These are phyloP conservation scores for Hypomontagnella submonticulosa DNA, from an alignment of 495 filamentous ascomycete genomes.

Conservation along the genomic window DNA sequence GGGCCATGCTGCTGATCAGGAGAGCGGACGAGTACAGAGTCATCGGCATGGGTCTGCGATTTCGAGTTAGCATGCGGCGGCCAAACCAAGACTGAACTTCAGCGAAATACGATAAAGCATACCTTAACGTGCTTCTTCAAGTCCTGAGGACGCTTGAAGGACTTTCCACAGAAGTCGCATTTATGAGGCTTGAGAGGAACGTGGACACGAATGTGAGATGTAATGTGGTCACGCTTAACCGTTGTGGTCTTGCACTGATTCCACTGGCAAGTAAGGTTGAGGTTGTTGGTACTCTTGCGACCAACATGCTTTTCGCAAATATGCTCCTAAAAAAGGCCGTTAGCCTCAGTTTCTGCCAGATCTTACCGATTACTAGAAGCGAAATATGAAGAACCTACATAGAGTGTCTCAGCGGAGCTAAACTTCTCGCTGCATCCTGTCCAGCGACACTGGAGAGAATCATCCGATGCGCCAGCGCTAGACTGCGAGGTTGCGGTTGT, in stretches of 20 bases:
- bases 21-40: slow-evolving; percentile 86
- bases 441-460: slow-evolving; percentile 87
- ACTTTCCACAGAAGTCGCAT: slow-evolving; percentile 98
- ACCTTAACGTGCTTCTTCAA: slow-evolving; percentile 98
- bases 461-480: slow-evolving; percentile 53
- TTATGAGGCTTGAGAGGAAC: slow-evolving; percentile 98
- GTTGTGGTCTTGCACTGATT: slow-evolving; percentile 94
- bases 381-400: slow-evolving; percentile 79
- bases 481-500: slow-evolving; percentile 54
- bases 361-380: slow-evolving; percentile 4
- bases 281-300: slow-evolving; percentile 98
- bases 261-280: slow-evolving; percentile 98
- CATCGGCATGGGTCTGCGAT: slow-evolving; percentile 89
- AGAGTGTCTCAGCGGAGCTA: slow-evolving; percentile 82
- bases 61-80: slow-evolving; percentile 8
- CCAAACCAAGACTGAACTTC: background rate
- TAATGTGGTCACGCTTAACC: slow-evolving; percentile 99
- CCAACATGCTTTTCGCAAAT: slow-evolving; percentile 99
- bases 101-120: slow-evolving; percentile 29
- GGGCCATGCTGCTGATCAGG: slow-evolving; percentile 73
- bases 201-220: slow-evolving; percentile 98
- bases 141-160: slow-evolving; percentile 99
- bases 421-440: slow-evolving; percentile 84
- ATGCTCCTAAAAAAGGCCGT: slow-evolving; percentile 76
- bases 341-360: slow-evolving; percentile 22